phyloP scores from a whole-genome alignment of 805 yeast genomes.

The Candida methanosorbosa region DNA sequence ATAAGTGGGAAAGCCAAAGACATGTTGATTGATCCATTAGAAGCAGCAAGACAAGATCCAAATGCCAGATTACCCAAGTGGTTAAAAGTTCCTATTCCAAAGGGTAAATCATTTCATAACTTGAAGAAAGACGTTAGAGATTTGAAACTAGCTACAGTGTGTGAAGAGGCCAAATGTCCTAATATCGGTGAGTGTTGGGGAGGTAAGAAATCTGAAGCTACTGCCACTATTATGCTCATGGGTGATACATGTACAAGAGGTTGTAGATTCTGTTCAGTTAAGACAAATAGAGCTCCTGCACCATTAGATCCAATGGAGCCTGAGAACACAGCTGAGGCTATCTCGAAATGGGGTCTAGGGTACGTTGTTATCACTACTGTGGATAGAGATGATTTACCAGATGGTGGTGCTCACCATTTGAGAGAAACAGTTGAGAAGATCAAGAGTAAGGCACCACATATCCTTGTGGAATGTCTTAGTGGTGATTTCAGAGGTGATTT shows the following conservation, averaged over 20 bases:
- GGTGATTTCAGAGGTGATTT: slow-evolving; percentile 95
- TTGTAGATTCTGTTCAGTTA: slow-evolving; percentile 96
- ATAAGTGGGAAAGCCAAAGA: slow-evolving; percentile 72
- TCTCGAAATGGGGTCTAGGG: slow-evolving; percentile 96
- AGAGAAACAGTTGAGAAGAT: slow-evolving; percentile 80
- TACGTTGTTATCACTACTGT: slow-evolving; percentile 96
- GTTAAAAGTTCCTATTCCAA: slow-evolving; percentile 96
- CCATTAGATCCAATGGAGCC: slow-evolving; percentile 95
- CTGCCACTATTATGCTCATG: slow-evolving; percentile 94
- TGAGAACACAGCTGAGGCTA: slow-evolving; percentile 95
- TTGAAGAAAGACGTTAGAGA: slow-evolving; percentile 84
- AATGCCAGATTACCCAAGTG: slow-evolving; percentile 78
- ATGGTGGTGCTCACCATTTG: slow-evolving; percentile 90
- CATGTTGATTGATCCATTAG: slow-evolving; percentile 64
- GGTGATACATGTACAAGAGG: slow-evolving; percentile 99
- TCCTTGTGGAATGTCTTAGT: slow-evolving; percentile 83
- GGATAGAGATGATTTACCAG: slow-evolving; percentile 88
- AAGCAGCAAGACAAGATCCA: slow-evolving; percentile 59
- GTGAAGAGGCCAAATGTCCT: slow-evolving; percentile 99
- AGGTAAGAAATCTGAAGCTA: slow-evolving; percentile 87
- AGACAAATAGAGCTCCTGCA: slow-evolving; percentile 81
- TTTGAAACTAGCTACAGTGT: slow-evolving; percentile 84
- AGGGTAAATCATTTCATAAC: slow-evolving; percentile 75
- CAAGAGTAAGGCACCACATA: slow-evolving; percentile 82
- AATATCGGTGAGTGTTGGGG: slow-evolving; percentile 99